Evolutionary conservation across 495 filamentous ascomycete species (phyloP).

Genomic region (Penicillium turbatum): DNA sequence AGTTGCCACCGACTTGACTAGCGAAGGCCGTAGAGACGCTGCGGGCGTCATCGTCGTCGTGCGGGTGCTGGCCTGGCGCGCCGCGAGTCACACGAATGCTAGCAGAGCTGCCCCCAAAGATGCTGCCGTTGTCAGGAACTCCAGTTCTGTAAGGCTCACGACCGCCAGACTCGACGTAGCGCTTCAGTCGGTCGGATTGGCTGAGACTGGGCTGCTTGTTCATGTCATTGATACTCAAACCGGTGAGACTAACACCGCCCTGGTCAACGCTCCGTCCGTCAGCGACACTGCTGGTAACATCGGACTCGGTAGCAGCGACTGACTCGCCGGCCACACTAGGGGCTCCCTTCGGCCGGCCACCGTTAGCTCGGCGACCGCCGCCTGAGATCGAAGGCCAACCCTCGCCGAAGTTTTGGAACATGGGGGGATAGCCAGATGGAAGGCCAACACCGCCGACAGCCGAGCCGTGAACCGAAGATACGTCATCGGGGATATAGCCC

Average conservation of each 20-base stretch:
- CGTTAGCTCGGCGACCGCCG: conserved; percentile 56
- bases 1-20: conserved; percentile 85
- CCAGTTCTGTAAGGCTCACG: conserved; percentile 45
- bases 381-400: conserved; percentile 78
- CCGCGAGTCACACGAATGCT: conserved; percentile 52
- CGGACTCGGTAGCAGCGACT: conserved; percentile 82
- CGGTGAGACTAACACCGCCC: conserved; percentile 80
- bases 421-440: conserved; percentile 79
- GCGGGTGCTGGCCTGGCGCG: conserved; percentile 40
- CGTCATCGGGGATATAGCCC: conserved; percentile 93
- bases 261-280: conserved; percentile 72
- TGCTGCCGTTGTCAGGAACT: conserved; percentile 58
- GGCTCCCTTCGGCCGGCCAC: conserved; percentile 56
- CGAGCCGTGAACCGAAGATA: conserved; percentile 91
- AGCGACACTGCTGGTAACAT: conserved; percentile 65
- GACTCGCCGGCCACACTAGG: conserved; percentile 87
- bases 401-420: conserved; percentile 92
- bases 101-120: conserved; percentile 70
- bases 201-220: conserved; percentile 75
- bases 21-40: conserved; percentile 95
- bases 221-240: conserved; percentile 71
- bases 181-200: conserved; percentile 78
- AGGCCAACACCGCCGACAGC: conserved; percentile 79
- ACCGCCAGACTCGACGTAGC: conserved; percentile 80
- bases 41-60: conserved; percentile 84